phyloP scores from a whole-genome alignment of 2,329 filamentous ascomycete species.

The Botrytis aclada region DNA sequence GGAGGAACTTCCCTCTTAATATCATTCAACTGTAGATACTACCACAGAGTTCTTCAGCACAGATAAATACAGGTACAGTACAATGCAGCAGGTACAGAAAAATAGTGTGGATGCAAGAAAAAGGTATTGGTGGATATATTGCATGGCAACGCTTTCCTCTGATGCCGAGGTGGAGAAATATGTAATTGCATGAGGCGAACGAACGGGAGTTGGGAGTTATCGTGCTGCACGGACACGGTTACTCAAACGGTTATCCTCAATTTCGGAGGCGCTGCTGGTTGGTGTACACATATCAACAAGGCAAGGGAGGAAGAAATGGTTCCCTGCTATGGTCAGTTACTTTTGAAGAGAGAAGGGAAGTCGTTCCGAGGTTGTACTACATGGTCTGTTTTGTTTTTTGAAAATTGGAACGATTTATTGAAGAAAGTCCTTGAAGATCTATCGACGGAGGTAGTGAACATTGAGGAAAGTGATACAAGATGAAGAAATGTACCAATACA shows the following conservation, averaged over 20 bases:
- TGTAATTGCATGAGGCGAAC: not conserved
- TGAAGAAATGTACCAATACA: not conserved
- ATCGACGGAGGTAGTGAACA: not conserved
- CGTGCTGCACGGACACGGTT: slow-evolving; percentile 14
- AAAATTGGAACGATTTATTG: not conserved
- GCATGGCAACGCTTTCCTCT: not conserved
- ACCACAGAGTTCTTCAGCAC: not conserved
- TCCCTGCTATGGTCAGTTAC: not conserved
- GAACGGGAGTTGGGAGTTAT: slow-evolving; percentile 15
- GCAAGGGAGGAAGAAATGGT: not conserved
- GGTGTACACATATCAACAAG: not conserved
- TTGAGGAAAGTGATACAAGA: not conserved
- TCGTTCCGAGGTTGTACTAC: not conserved
- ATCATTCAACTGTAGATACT: not conserved
- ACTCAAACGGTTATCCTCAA: slow-evolving; percentile 5
- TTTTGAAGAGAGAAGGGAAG: not conserved
- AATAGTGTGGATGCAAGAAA: not conserved
- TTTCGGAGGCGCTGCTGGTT: slow-evolving; percentile 5
- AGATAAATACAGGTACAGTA: not conserved
- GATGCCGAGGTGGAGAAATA: not conserved
- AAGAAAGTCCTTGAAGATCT: not conserved
- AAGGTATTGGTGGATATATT: not conserved
- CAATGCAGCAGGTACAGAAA: not conserved
- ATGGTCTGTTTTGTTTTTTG: not conserved
- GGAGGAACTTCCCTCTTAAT: not conserved